Percentiles rank a stretch among this genome's conserved stretches.
phyloP scores from a whole-genome alignment of 2,329 filamentous ascomycete species.

The Fusarium scirpi region DNA sequence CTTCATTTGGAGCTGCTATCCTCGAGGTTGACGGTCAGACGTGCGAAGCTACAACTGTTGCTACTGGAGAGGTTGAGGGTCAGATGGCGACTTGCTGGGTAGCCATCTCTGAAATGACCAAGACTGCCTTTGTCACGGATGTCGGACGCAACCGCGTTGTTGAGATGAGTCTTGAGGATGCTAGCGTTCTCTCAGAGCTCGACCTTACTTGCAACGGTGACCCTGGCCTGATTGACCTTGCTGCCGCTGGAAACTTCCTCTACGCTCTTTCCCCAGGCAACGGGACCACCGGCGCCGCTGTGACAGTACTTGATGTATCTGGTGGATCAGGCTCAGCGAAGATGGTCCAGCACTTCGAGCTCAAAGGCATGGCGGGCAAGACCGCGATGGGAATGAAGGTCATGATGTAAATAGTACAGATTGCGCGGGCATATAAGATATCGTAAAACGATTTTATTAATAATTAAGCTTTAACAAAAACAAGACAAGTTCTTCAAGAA shows the following conservation, averaged over 20 bases:
- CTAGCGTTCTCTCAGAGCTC: slow-evolving; percentile 57
- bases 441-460: neutral
- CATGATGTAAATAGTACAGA: neutral
- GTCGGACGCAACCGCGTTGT: slow-evolving; percentile 64
- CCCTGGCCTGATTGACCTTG: slow-evolving; percentile 67
- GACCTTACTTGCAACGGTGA: slow-evolving; percentile 60
- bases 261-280: slow-evolving; percentile 69
- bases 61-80: slow-evolving; percentile 58
- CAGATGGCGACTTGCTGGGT: slow-evolving; percentile 71
- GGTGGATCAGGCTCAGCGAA: slow-evolving; percentile 34
- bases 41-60: slow-evolving; percentile 50
- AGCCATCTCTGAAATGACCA: slow-evolving; percentile 60
- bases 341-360: slow-evolving; percentile 51
- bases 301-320: slow-evolving; percentile 54
- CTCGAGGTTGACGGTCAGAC: slow-evolving; percentile 56
- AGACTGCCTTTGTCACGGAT: slow-evolving; percentile 70
- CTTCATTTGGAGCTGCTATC: slow-evolving; percentile 67
- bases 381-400: slow-evolving; percentile 27
- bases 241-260: slow-evolving; percentile 64
- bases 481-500: neutral
- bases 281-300: slow-evolving; percentile 53
- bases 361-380: slow-evolving; percentile 36
- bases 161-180: slow-evolving; percentile 65
- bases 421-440: no score
- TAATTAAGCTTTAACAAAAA: neutral